Base-by-base conservation (phyloP, 1,284 basidiomycete genomes). In the Bondarzewia mesenterica region DNA sequence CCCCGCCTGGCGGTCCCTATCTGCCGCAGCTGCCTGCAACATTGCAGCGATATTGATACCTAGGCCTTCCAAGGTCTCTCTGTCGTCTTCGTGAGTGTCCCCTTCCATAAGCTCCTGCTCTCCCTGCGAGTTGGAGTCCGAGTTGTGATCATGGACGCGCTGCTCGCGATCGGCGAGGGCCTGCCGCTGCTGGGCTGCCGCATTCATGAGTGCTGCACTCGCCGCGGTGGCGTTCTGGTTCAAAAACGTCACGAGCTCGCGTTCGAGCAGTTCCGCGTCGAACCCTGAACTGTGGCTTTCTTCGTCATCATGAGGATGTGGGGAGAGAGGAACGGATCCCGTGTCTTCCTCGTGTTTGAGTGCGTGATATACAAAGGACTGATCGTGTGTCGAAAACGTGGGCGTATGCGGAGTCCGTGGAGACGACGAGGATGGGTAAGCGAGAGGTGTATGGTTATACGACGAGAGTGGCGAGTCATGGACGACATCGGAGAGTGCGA, bases 401-500 rank as follows among this genome's bases (percentile, higher is more conserved):
- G 26, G 68, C 61, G 32, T 66, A 60, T 46, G 67, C 60, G 51
- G 58, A 45, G 46, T 48, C 51, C 8, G 55, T 43, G 45, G 50
- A 42, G 47, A 56, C 23, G 46, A 57, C 29, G 44, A 58, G 36
- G 46, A 45, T 14, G 35, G 40, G 29, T 48, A 53, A 16, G 25
- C 42, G 36, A 57, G 45, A 7, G 54, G 52, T 49, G 75, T 68
- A 55, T 77, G 68, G 56, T 69, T 71, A 54, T 14, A 67, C 42
- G 40, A 58, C 43, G 54, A 48, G 20, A 49, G 49, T 27, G 54
- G 40, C 52, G 84, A 81, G 58, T 85, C 82, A 61, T 85, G 82
- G 38, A 88, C 82, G 61, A 88, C 85, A 64, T 88, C 85, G 42
- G 85, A 87, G 56, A 88, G 75, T 59, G 79, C 74, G 52, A 88